Evolutionary conservation across 148 eudicot species (phyloP), one percentile per base, ranked within the genome.

Genomic region (Chenopodium berlandieri): DNA sequence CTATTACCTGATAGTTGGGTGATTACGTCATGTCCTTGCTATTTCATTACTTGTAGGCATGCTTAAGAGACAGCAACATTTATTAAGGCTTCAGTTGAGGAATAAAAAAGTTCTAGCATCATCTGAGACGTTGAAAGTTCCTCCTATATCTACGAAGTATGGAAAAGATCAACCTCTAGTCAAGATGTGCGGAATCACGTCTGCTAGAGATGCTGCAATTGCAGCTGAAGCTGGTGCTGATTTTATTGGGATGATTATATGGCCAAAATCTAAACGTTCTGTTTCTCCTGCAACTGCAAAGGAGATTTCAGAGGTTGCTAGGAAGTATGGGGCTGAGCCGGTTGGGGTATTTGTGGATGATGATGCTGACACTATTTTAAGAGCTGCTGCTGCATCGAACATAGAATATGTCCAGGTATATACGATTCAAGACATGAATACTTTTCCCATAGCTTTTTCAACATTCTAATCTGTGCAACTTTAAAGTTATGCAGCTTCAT

Each of bases 281-380:
- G 84, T 97, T 78, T 89, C 98, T 69, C 70, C 90, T 78, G 75
- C 94, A 64, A 88, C 90, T 83, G 99, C 97, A 11, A 97, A 90
- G 87, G 97, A 94, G 74, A 94, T 97, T 52, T 97, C 98, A 27
- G 86, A 88, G 82, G 95, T 87, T 78, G 95, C 98, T 37, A 83
- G 93, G 78, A 87, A 84, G 30, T 79, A 90, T 87, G 99, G 99
- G 75, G 94, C 97, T 56, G 86, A 90, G 77, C 97, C 97, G 3
- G 97, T 94, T 85, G 99, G 97, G 31, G 99, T 97, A 14, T 97
- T 94, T 88, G 98, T 97, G 48, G 92, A 94, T 84, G 97, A 97
- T 85, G 93, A 93, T 78, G 93, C 88, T 5, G 89, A 90, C 27
- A 91, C 97, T 22, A 94, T 94, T 84, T 73, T 89, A 67, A 89